These are phyloP conservation scores for Arthrobotrys sinensis DNA, from an alignment of 2,329 filamentous ascomycete species.

Conservation along the genomic window DNA sequence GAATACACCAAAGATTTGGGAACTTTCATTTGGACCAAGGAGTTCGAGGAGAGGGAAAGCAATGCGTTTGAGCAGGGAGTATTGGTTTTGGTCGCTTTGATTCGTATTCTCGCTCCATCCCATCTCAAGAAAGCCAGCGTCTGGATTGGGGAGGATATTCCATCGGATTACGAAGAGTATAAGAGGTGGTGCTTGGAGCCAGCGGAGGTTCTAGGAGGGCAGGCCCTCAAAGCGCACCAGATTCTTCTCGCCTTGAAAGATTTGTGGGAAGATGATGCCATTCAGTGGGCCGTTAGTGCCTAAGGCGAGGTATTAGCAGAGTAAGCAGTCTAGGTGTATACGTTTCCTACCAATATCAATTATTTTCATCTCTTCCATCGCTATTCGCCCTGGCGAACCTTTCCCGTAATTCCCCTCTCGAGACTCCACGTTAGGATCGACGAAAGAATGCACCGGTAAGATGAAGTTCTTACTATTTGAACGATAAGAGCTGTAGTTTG, in stretches of 20 bases:
- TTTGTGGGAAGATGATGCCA: constrained; percentile 4
- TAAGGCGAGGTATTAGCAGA: not conserved
- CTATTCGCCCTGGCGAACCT: too few species aligned
- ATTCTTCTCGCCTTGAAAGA: not conserved
- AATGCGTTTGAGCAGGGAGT: not conserved
- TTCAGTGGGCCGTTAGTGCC: not conserved
- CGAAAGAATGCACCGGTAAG: too few species aligned
- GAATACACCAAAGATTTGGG: not conserved
- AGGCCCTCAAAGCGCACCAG: not conserved
- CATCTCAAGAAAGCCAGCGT: not conserved
- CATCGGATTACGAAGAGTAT: not conserved
- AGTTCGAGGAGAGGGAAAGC: not conserved
- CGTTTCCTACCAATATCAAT: not conserved
- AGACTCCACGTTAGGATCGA: too few species aligned
- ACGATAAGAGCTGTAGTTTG: not conserved
- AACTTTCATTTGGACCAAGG: not conserved
- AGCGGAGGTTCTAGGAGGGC: not conserved
- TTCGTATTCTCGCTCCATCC: not conserved
- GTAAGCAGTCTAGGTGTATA: not conserved
- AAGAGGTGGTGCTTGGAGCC: not conserved
- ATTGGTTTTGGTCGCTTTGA: not conserved
- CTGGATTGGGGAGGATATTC: not conserved
- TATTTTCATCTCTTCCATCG: too few species aligned
- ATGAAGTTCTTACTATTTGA: too few species aligned
- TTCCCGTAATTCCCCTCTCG: too few species aligned